phyloP scores from a whole-genome alignment of 2,329 filamentous ascomycete genomes.

The Sporothrix humicola region DNA sequence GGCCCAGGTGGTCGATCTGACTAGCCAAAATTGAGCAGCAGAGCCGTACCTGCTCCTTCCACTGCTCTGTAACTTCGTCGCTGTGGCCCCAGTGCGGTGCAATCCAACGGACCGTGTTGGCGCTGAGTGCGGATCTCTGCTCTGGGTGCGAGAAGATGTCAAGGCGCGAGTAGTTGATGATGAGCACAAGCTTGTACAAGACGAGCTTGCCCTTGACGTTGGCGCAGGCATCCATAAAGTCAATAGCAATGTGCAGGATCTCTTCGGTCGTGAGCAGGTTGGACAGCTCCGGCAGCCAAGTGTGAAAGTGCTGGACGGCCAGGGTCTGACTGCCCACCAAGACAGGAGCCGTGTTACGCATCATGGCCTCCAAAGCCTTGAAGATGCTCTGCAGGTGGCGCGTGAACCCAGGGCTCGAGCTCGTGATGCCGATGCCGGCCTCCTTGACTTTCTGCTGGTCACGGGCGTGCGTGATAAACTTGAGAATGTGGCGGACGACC shows the following conservation, averaged over 20 bases:
- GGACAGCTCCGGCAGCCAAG: conserved; percentile 91
- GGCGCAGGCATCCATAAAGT: conserved; percentile 90
- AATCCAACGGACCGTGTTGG: conserved; percentile 89
- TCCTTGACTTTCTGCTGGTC: conserved; percentile 89
- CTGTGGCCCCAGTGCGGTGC: conserved; percentile 88
- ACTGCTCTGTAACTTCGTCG: conserved; percentile 77
- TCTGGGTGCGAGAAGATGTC: conserved; percentile 81
- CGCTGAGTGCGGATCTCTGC: conserved; percentile 73
- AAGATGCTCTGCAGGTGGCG: conserved; percentile 86
- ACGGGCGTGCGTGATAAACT: conserved; percentile 90
- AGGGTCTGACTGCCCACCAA: conserved; percentile 94
- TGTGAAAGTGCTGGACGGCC: conserved; percentile 94
- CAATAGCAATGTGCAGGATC: conserved; percentile 87
- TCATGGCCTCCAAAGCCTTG: conserved; percentile 85
- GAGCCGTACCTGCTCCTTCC: conserved; percentile 88
- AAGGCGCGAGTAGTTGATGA: conserved; percentile 87
- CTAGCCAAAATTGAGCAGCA: conserved; percentile 92
- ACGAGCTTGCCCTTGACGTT: conserved; percentile 88
- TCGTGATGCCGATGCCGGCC: conserved; percentile 82
- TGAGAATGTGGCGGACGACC: conserved; percentile 88
- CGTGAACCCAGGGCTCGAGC: conserved; percentile 73
- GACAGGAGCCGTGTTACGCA: conserved; percentile 83
- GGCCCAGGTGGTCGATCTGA: conserved; percentile 76
- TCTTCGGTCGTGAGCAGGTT: conserved; percentile 79
- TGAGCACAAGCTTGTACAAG: conserved; percentile 88